These are phyloP conservation scores for Metrosideros polymorpha DNA, from an alignment of 441 rosid species.

Conservation along the genomic window DNA sequence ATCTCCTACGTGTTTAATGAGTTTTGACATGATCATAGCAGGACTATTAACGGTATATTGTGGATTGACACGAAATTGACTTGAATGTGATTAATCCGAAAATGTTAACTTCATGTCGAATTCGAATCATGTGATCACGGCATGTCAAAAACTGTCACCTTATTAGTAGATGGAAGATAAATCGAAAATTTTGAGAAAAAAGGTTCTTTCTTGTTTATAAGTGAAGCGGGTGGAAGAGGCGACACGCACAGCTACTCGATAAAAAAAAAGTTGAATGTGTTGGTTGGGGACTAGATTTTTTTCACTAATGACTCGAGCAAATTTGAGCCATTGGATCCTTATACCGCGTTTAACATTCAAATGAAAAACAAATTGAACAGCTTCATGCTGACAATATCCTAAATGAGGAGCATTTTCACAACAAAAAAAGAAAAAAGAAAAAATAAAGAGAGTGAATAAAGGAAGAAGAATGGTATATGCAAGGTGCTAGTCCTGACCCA, in stretches of 20 bases:
- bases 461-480: not conserved
- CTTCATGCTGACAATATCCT: not conserved
- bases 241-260: no score
- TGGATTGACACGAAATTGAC: not conserved
- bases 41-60: not conserved
- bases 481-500: not conserved
- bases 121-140: not conserved
- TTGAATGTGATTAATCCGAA: not conserved
- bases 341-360: not conserved
- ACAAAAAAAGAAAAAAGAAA: accelerated
- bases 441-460: not conserved
- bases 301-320: not conserved
- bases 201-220: not conserved
- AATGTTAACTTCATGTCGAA: not conserved
- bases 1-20: no score
- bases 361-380: not conserved
- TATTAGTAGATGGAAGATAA: not conserved
- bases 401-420: not conserved
- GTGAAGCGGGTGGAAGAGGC: not conserved
- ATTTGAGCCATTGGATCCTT: not conserved
- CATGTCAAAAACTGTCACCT: not conserved
- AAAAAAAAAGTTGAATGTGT: not conserved
- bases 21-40: no score
- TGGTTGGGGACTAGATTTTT: not conserved
- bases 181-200: not conserved